Conservation (phyloP, 2,329 filamentous ascomycete species). For the Epichloe coenophiala region DNA sequence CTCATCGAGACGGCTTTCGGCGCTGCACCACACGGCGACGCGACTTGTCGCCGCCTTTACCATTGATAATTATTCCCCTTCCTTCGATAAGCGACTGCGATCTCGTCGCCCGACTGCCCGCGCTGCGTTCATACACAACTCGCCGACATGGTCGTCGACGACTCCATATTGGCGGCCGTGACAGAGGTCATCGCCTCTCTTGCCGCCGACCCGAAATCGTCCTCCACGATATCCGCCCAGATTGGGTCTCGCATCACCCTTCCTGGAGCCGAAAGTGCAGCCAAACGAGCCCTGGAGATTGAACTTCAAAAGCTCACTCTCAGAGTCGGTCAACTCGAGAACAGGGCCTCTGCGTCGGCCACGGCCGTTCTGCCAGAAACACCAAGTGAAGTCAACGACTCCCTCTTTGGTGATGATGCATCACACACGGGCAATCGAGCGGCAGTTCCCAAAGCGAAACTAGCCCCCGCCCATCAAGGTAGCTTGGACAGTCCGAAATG, state of each 20-base stretch:
- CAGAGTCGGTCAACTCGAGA: slow-evolving; percentile 72
- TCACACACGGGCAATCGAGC: slow-evolving; percentile 28
- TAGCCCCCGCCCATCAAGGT: slow-evolving; percentile 29
- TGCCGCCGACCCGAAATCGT: slow-evolving; percentile 29
- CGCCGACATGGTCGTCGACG: slow-evolving; percentile 32
- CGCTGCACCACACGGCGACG: slow-evolving; percentile 1
- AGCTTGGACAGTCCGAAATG: slow-evolving; percentile 24
- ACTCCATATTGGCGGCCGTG: slow-evolving; percentile 39
- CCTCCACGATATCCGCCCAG: slow-evolving; percentile 25
- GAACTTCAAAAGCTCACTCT: slow-evolving; percentile 69
- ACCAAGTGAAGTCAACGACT: slow-evolving; percentile 60
- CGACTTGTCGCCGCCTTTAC: not conserved
- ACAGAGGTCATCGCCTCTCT: slow-evolving; percentile 40
- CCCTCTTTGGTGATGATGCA: slow-evolving; percentile 47
- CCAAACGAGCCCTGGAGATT: slow-evolving; percentile 67
- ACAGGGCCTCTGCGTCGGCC: slow-evolving; percentile 50
- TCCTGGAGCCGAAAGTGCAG: slow-evolving; percentile 60
- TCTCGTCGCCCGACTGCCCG: not conserved
- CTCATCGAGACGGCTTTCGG: not conserved
- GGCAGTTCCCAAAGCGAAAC: slow-evolving; percentile 26
- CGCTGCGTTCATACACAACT: slow-evolving; percentile 12
- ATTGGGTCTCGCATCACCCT: slow-evolving; percentile 46
- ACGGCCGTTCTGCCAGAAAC: slow-evolving; percentile 60
- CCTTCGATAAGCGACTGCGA: not conserved
- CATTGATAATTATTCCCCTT: not conserved